Percentiles rank a stretch among this genome's conserved stretches.
Conservation (phyloP, 2,329 filamentous ascomycete species). For the Xenoacremonium recifei region DNA sequence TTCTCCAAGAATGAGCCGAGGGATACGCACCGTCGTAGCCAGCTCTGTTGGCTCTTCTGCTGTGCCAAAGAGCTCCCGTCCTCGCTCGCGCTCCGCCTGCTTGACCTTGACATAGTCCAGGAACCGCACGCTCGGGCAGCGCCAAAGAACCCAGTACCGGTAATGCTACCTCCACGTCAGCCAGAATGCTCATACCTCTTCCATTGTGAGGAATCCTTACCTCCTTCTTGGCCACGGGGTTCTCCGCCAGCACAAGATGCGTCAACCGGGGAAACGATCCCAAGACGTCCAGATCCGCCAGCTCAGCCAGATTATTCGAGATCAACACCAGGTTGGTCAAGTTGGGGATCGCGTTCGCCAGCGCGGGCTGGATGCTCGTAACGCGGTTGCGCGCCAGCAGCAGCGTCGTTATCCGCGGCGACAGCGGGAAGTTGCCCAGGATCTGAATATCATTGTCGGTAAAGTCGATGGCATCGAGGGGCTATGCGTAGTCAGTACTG, state of each 20-base stretch:
- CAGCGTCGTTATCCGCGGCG: conserved; percentile 81
- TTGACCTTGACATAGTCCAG: conserved; percentile 92
- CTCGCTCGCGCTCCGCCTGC: conserved; percentile 74
- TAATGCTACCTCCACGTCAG: conserved; percentile 64
- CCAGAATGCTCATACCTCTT: conserved; percentile 2
- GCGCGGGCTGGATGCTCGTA: conserved; percentile 71
- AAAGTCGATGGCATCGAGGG: conserved; percentile 95
- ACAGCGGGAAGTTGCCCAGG: conserved; percentile 89
- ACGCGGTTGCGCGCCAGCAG: conserved; percentile 89
- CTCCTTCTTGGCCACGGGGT: conserved; percentile 90
- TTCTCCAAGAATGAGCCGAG: not conserved
- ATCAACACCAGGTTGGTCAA: conserved; percentile 80
- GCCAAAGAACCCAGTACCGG: conserved; percentile 87
- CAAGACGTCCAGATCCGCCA: conserved; percentile 85
- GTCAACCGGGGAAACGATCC: conserved; percentile 67
- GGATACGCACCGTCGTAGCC: conserved; percentile 60
- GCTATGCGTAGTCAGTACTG: conserved; percentile 46
- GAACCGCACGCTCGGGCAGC: conserved; percentile 80
- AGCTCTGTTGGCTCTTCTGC: conserved; percentile 74
- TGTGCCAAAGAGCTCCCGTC: conserved; percentile 81
- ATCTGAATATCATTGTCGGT: conserved; percentile 96
- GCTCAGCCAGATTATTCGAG: conserved; percentile 76
- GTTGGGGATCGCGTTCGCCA: conserved; percentile 76
- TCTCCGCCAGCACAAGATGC: conserved; percentile 79
- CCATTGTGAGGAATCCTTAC: conserved; percentile 49